These are phyloP conservation scores for Blastobotrys elegans DNA, from an alignment of 1,139 yeast species.

Conservation along the genomic window DNA sequence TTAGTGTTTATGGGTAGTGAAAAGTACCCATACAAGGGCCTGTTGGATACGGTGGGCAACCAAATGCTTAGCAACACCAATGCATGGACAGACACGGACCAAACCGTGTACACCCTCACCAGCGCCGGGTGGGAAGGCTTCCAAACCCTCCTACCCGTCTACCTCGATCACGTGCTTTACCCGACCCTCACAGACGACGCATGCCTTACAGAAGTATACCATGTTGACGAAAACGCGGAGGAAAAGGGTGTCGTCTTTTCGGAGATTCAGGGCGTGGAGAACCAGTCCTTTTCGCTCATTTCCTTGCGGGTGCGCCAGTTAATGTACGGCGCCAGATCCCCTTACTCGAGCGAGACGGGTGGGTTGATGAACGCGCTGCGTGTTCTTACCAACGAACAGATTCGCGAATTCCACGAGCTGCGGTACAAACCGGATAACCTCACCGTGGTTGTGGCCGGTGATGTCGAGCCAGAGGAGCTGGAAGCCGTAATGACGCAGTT, in stretches of 20 bases:
- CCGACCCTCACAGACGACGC: slow-evolving; percentile 91
- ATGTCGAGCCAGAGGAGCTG: slow-evolving; percentile 70
- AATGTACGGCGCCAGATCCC: slow-evolving; percentile 57
- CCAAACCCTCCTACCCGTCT: slow-evolving; percentile 73
- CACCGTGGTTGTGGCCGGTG: slow-evolving; percentile 77
- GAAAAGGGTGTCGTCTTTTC: slow-evolving; percentile 97
- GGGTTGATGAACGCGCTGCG: slow-evolving; percentile 80
- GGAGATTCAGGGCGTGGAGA: slow-evolving; percentile 94
- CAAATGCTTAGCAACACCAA: slow-evolving; percentile 82
- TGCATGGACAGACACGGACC: slow-evolving; percentile 97
- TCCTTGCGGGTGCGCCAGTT: slow-evolving; percentile 57
- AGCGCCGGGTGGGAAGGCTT: slow-evolving; percentile 99
- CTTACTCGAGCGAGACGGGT: slow-evolving; percentile 92
- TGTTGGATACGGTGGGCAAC: slow-evolving; percentile 82
- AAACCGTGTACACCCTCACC: slow-evolving; percentile 85
- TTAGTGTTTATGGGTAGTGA: slow-evolving; percentile 91
- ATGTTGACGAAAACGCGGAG: slow-evolving; percentile 82
- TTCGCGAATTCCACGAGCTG: slow-evolving; percentile 64
- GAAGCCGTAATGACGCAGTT: slow-evolving; percentile 55
- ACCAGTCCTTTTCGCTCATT: slow-evolving; percentile 71
- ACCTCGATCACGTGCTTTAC: slow-evolving; percentile 76
- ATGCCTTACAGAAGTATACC: slow-evolving; percentile 91
- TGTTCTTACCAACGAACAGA: slow-evolving; percentile 63
- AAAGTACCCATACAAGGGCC: slow-evolving; percentile 85
- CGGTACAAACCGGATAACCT: slow-evolving; percentile 81